Conservation (phyloP, 331 rosid genomes). For the Arachis monticola region DNA sequence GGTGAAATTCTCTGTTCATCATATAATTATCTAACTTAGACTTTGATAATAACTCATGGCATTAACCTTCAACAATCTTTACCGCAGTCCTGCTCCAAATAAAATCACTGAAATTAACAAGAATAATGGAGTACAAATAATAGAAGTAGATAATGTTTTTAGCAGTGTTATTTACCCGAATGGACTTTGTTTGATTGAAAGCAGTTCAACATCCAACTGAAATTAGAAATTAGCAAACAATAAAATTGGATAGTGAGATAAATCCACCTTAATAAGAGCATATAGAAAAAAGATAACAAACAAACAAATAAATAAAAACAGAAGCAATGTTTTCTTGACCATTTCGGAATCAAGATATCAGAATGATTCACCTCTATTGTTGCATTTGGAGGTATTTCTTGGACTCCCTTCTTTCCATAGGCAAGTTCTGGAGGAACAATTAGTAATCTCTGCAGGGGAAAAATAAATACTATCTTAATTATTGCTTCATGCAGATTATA, state of each 20-base stretch:
- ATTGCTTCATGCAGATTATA: conserved; percentile 21
- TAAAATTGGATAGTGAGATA: conserved; percentile 36
- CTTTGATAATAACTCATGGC: conserved; percentile 23
- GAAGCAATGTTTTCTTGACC: neutral
- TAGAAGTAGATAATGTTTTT: neutral
- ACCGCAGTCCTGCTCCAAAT: conserved; percentile 69
- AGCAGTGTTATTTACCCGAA: conserved; percentile 55
- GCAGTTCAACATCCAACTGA: conserved; percentile 88
- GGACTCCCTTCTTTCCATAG: conserved; percentile 84
- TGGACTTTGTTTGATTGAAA: conserved; percentile 90
- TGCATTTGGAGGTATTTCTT: conserved; percentile 96
- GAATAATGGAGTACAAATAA: neutral
- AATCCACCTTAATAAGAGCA: conserved; percentile 25
- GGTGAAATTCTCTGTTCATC: conserved; percentile 24
- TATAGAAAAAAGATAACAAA: neutral
- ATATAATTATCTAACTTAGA: neutral
- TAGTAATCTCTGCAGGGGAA: conserved; percentile 64
- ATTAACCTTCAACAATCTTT: conserved; percentile 85
- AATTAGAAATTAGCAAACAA: conserved; percentile 37
- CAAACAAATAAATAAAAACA: neutral
- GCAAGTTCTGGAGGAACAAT: conserved; percentile 94
- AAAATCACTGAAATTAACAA: conserved; percentile 40
- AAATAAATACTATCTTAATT: conserved; percentile 6
- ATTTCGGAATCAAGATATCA: conserved; percentile 26
- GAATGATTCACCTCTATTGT: conserved; percentile 74